Conservation (phyloP, 2,329 filamentous ascomycete genomes). For the Trichoderma atrobrunneum region DNA sequence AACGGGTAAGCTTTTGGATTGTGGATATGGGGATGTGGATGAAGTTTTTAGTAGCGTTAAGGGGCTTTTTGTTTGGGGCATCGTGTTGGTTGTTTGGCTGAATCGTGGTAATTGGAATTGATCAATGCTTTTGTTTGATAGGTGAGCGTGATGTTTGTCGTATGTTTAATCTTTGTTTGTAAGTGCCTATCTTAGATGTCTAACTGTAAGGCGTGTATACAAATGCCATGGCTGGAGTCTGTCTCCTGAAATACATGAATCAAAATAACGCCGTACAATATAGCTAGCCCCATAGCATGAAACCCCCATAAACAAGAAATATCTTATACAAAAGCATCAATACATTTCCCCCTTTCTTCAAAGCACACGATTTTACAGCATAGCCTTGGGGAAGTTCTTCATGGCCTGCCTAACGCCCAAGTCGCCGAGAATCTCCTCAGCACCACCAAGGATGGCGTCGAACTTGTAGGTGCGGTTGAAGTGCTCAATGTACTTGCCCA, state of each 20-base stretch:
- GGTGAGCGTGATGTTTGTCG: neutral
- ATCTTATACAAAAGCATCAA: neutral
- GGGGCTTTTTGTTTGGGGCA: neutral
- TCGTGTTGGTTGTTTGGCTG: neutral
- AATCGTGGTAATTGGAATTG: neutral
- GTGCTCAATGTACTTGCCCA: slow-evolving; percentile 80
- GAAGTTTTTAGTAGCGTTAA: neutral
- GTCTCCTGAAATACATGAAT: neutral
- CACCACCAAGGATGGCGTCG: slow-evolving; percentile 72
- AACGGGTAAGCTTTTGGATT: neutral
- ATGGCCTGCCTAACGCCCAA: slow-evolving; percentile 80
- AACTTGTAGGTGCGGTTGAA: slow-evolving; percentile 85
- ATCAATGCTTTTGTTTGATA: neutral
- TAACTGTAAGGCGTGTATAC: neutral
- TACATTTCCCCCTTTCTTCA: neutral
- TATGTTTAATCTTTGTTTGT: neutral
- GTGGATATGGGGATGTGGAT: neutral
- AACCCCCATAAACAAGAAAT: neutral
- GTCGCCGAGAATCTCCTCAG: slow-evolving; percentile 79
- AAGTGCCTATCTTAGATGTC: neutral
- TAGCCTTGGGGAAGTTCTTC: slow-evolving; percentile 80
- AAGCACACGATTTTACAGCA: slow-evolving; percentile 52
- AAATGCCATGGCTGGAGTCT: neutral
- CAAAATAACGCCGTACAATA: neutral
- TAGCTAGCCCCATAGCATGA: neutral